Conservation (phyloP, 1,284 basidiomycete species). For the Cryptococcus sp. region DNA sequence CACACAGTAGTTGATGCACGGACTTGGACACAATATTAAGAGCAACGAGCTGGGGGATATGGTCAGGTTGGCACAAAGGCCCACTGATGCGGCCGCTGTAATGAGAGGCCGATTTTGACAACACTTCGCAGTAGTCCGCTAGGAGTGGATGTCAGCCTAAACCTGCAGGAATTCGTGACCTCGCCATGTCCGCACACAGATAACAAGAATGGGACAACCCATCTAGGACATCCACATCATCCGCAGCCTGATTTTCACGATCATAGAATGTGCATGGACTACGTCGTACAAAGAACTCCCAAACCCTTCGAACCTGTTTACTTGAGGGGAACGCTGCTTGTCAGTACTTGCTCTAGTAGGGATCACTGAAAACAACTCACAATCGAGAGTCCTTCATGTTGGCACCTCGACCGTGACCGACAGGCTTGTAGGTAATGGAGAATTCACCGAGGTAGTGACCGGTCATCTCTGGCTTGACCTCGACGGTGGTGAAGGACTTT, state of each 20-base stretch:
- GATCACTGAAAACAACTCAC: constrained; percentile 15
- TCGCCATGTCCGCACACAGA: no score
- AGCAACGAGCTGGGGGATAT: no score
- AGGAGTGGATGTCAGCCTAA: no score
- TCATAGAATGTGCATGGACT: not conserved
- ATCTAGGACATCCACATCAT: no score
- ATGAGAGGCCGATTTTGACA: no score
- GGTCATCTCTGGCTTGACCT: constrained; percentile 99
- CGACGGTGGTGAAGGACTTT: constrained; percentile 90
- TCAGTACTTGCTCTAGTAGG: not conserved
- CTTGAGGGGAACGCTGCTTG: constrained; percentile 58
- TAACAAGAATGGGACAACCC: no score
- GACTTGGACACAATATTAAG: no score
- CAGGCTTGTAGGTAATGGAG: constrained; percentile 90
- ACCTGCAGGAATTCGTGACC: no score
- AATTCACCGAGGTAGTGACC: constrained; percentile 97
- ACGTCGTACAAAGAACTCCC: constrained; percentile 18
- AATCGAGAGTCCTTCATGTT: constrained; percentile 61
- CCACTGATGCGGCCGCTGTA: no score
- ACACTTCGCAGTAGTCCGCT: no score
- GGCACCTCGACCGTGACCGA: constrained; percentile 99
- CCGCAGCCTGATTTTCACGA: not conserved
- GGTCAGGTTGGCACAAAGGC: no score
- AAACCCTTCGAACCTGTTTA: constrained; percentile 41
- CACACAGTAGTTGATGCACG: no score